Evolutionary conservation across 176 grass and related monocot species (phyloP), one percentile per base, ranked within the genome.

Genomic region (Oryza longistaminata): DNA sequence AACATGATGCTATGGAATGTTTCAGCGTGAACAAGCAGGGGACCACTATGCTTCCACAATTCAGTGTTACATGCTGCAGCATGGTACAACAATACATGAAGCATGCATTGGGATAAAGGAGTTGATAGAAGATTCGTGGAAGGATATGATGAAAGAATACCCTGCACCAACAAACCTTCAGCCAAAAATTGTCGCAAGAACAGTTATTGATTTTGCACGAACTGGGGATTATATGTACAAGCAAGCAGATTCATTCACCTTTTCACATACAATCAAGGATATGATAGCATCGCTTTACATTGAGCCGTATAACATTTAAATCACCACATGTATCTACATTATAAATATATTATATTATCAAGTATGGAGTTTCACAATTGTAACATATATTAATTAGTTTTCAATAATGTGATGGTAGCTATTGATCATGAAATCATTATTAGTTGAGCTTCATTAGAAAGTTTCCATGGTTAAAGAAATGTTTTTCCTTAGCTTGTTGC

Each of bases 1-100:
- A 49, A 14, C 16, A 53, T 53, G 16, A 53, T 53, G 13, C 58
- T 11, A 43, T 15, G 8, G 50, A 16, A 75, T 53, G 3, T 27
- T 67, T 31, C 44, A 87, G 77, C 60, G 85, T 9, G 85, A 87
- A 43, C 85, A 89, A 80, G 58, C 9, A 60, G 50, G 10, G 15
- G 70, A n/a, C 0, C 81, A 89, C 4, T 13, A 68, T 27, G 82
- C 61, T 17, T 89, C 76, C 5, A 89, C 81, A 1, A 61, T 89
- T 19, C 62, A 85, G 7, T 70, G 88, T 48, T 89, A 85, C 24
- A 89, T 85, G 88, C 45, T 75, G 19, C 37, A 85, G 67, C 78
- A 89, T 33, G 50, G 71, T 10, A 40, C 48, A 40, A 65, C 60
- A 27, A 49, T 70, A 60, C 9, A 76, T 29, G 76, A 64, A 61